These are phyloP conservation scores for Alnus rubra DNA, from an alignment of 306 rosid genomes.

Conservation along the genomic window DNA sequence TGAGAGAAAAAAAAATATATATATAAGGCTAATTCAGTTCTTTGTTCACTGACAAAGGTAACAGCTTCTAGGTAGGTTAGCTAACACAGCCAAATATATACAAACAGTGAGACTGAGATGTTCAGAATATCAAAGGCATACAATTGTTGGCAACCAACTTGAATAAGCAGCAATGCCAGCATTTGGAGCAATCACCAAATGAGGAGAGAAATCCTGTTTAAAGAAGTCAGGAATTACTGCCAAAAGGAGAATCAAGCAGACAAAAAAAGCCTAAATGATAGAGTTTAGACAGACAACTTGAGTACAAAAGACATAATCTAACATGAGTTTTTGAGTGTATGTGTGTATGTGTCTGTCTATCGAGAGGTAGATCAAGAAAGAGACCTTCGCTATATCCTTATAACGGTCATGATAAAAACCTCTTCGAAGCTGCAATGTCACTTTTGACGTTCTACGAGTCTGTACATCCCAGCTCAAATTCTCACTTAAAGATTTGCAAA, in stretches of 20 bases:
- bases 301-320: background rate
- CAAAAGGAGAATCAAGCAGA: background rate
- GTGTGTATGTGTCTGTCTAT: background rate
- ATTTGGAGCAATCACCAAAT: constrained; percentile 81
- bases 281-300: background rate
- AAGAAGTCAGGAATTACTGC: constrained; percentile 13
- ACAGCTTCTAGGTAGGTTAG: background rate
- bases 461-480: constrained; percentile 19
- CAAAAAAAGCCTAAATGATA: background rate
- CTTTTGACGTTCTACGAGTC: constrained; percentile 33
- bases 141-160: constrained; percentile 87
- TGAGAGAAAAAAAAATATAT: constrained; percentile 6
- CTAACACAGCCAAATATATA: background rate
- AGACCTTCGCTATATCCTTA: constrained; percentile 61
- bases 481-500: constrained; percentile 59
- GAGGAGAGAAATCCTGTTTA: constrained; percentile 63
- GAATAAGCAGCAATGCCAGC: constrained; percentile 87
- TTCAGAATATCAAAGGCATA: constrained; percentile 36
- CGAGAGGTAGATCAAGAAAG: constrained; percentile 10
- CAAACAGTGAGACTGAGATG: background rate
- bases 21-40: background rate
- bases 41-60: background rate
- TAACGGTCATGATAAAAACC: constrained; percentile 87
- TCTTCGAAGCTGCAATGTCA: constrained; percentile 64
- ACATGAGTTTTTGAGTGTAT: background rate